Base-by-base conservation (phyloP, 164 flowering plant species). In the Euptelea pleiosperma region DNA sequence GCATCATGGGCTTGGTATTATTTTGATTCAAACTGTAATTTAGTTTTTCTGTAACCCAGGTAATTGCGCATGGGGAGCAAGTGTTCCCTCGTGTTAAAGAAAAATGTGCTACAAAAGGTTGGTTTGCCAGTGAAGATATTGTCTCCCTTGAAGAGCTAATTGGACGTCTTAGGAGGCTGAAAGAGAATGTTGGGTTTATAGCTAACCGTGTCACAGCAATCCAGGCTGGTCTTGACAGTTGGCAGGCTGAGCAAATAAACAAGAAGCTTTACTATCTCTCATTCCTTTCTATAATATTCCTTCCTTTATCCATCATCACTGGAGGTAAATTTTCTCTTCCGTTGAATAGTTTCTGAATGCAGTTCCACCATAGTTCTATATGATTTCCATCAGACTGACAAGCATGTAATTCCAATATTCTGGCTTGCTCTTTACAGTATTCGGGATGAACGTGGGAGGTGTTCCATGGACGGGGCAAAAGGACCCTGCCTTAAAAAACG, bases 381-480 rank as follows among this genome's bases (percentile, higher is more conserved):
- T 22, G 35, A 21, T 18, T 31, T 48, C 8, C 25, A 2, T 24
- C 6, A 24, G 9, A 15, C n/a, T 47, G 25, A 34, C 6, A 2
- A 25, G 15, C 34, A 35, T 35, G 1, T 19, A 37, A 25, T 6
- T 16, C 8, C 12, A 15, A 7, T 10, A 35, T 26, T 24, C 18
- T 48, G 21, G 26, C 51, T 14, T 50, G 45, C 21, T 67, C 16
- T 19, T 49, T 11, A 30, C 79, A 94, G 97, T 87, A 35, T 94
- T 94, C 74, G 99, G 99, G 42, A 94, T 94, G 99, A 94, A 94
- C 60, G 99, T 91, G 18, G 99, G 99, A 16, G 99, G 99, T 37
- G 91, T 94, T 55, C 99, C 99, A 59, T 94, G 99, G 97, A 91
- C 99, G 3, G 77, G 33, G 19, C 96, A 86, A 61, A 63, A 39